Evolutionary conservation across 2,329 filamentous ascomycete genomes (phyloP), one percentile per base, ranked within the genome.

Genomic region (Hymenotorrendiella dingleyae): DNA sequence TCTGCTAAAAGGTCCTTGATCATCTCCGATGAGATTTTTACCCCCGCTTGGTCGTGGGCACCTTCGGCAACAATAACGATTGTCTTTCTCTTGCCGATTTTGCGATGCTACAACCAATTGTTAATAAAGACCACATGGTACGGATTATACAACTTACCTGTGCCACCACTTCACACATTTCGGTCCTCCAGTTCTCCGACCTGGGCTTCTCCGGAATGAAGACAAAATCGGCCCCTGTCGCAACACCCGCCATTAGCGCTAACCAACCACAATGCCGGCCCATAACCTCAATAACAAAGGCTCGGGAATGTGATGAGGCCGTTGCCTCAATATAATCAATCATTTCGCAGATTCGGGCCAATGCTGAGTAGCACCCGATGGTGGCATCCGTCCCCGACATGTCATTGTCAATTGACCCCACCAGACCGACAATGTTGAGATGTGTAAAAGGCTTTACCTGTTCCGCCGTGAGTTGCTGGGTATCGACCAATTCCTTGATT

Each of bases 251-350:
- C 84, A 97, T 96, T 48, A 98, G 75, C 29, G 93, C 93, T 49
- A 98, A 73, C 93, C 93, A 98, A 49, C 93, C 93, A 64, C 93
- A 98, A 67, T 98, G 91, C 46, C 93, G 78, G 37, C 93, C 93
- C 93, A 98, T 98, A 58, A 98, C 93, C 65, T 96, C 93, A 49
- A 98, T 86, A 44, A 98, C 90, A 65, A 98, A 98, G 28, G 93
- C 93, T 56, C 93, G 78, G 52, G 94, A 94, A 66, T 98, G 93
- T 21, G 90, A 96, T 27, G 82, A 84, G 40, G 91, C 91, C 0
- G 93, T 97, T 16, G 91, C 90, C 66, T 98, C 91, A 56, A 98
- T 94, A 61, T 89, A 91, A 69, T 98, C 93, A 45, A 98, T 87
- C 61, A 91, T 87, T 63, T 96, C 86, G 67, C 91, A 97, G 56